Evolutionary conservation across 805 yeast genomes (phyloP), one percentile per base, ranked within the genome.

Genomic region (Starmera amethionina): DNA sequence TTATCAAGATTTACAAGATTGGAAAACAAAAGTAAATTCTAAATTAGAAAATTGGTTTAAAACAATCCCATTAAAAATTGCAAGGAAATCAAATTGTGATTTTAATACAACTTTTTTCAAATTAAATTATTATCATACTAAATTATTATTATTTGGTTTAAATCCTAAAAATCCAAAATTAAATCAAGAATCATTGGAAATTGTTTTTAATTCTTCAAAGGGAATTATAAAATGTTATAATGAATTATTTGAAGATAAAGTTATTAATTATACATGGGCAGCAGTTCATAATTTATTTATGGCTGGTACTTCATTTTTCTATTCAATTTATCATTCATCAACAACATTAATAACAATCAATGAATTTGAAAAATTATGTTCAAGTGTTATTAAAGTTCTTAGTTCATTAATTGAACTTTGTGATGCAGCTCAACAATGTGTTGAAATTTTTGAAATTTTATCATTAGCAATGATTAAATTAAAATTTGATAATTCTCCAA

Each of bases 251-350:
- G 58, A 64, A n/a, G 68, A 68, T 27, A 73, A 73, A 49, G 66
- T 74, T 36, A 70, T 87, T 44, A 86, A 86, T 58, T 88, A 84
- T 59, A 85, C 96, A 0, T 88, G 96, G 96, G 89, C 88, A 2
- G 93, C 94, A 0, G 89, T 86, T 3, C 95, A 87, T 57, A 87
- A 86, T 55, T 64, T 86, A 40, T 86, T 86, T 55, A 81, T 84
- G 82, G 89, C 95, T 0, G 94, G 95, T 1, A 82, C 90, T 25
- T 82, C 95, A 1, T 87, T 77, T 49, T 64, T 88, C 35, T 87
- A 83, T 55, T 73, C 88, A 1, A 67, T 86, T 12, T 87, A 83
- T 56, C 82, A 82, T 55, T 75, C 84, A 31, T 67, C 67, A n/a
- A 71, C 68, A 36, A 75, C 72, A 2, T 58, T 81, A 18, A 54